phyloP scores from a whole-genome alignment of 2,329 filamentous ascomycete genomes.

The Parastagonospora nodorum region DNA sequence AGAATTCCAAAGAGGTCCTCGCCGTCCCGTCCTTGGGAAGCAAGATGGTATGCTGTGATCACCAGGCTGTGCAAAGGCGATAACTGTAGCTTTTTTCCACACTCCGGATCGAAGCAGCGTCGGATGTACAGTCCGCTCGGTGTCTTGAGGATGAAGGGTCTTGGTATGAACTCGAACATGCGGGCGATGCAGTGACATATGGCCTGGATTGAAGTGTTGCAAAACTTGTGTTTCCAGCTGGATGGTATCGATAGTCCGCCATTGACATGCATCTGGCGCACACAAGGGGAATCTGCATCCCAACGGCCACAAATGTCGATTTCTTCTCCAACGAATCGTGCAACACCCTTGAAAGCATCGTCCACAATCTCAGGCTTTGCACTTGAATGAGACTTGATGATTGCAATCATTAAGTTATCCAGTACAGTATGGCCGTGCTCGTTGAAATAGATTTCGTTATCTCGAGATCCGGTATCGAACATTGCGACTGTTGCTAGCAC shows the following conservation, averaged over 20 bases:
- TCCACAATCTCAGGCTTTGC: constrained; percentile 33
- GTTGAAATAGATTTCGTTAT: constrained; percentile 21
- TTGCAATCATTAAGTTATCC: constrained; percentile 46
- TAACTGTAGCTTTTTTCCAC: constrained; percentile 39
- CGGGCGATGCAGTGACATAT: constrained; percentile 45
- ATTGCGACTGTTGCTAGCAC: constrained; percentile 6
- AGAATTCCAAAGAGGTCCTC: constrained; percentile 50
- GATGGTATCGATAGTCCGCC: constrained; percentile 37
- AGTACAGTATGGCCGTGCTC: constrained; percentile 46
- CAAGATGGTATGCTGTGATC: constrained; percentile 42
- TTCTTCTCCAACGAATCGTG: constrained; percentile 47
- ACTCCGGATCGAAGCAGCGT: constrained; percentile 26
- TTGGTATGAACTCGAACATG: constrained; percentile 7
- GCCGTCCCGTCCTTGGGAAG: constrained; percentile 32
- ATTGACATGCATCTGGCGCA: constrained; percentile 34
- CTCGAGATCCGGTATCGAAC: background rate
- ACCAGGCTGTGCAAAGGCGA: constrained; percentile 47
- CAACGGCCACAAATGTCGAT: constrained; percentile 52
- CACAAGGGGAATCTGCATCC: constrained; percentile 47
- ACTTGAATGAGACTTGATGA: constrained; percentile 46
- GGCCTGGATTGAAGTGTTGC: constrained; percentile 49
- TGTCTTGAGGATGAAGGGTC: background rate
- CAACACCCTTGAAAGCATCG: constrained; percentile 22
- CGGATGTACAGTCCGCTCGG: constrained; percentile 38
- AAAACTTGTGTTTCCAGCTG: constrained; percentile 53